A percentile compares a stretch with the other conserved stretches of the same genome.
Conservation (phyloP, 2,329 filamentous ascomycete species). For the Orbilia ellipsospora region DNA sequence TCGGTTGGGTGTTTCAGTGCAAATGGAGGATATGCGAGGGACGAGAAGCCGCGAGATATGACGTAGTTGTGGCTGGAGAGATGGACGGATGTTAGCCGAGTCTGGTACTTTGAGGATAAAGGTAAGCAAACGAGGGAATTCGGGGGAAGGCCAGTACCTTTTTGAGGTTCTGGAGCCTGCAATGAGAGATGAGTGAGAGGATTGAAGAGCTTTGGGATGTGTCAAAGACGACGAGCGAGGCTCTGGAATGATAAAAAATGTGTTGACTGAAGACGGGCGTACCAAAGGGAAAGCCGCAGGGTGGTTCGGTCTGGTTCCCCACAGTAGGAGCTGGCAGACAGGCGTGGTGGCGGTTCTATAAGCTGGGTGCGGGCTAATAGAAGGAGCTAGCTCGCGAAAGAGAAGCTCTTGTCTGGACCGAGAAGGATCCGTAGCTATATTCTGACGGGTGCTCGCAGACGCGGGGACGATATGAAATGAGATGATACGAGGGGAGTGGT, state of each 20-base stretch:
- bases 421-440: constrained; percentile 5
- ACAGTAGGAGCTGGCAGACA: constrained; percentile 10
- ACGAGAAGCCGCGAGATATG: constrained; percentile 22
- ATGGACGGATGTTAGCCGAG: constrained; percentile 7
- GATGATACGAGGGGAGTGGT: neutral
- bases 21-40: neutral
- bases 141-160: neutral
- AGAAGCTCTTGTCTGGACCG: neutral
- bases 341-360: neutral
- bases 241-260: constrained; percentile 19
- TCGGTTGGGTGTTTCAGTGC: neutral
- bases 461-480: neutral
- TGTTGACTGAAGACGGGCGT: constrained; percentile 16
- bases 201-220: constrained; percentile 15
- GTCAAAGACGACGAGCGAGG: constrained; percentile 17
- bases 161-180: neutral
- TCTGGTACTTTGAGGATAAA: neutral
- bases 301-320: constrained; percentile 23
- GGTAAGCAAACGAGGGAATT: constrained; percentile 1
- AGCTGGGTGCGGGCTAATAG: constrained; percentile 1
- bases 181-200: constrained; percentile 2
- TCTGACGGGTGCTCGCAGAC: constrained; percentile 1
- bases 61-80: constrained; percentile 24
- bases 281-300: constrained; percentile 24
- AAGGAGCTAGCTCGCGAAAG: neutral